Conservation (phyloP, 805 yeast species). For the Monosporozyma aerobia region DNA sequence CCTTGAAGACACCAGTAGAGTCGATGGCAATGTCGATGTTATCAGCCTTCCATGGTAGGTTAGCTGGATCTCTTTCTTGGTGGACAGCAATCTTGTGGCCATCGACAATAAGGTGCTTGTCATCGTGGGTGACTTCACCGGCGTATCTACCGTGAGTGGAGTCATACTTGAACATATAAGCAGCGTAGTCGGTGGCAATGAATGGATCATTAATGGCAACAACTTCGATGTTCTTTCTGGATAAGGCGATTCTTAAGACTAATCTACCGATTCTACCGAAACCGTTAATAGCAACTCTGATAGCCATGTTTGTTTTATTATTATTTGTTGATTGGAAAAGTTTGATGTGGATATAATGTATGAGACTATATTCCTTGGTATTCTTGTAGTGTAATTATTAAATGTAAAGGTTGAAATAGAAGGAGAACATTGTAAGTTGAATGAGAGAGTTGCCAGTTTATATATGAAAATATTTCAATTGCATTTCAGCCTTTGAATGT, state of each 20-base stretch:
- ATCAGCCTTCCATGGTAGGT: too few relatives aligned
- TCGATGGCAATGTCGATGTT: too few relatives aligned
- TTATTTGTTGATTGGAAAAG: constrained; percentile 2
- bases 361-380: too few relatives aligned
- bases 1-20: too few relatives aligned
- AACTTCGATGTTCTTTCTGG: constrained; percentile 44
- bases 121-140: constrained; percentile 50
- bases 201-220: constrained; percentile 65
- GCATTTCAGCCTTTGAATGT: too few relatives aligned
- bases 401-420: too few relatives aligned
- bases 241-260: constrained; percentile 52
- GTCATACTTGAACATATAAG: constrained; percentile 68
- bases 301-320: constrained; percentile 17
- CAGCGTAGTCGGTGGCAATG: constrained; percentile 59
- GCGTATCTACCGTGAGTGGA: constrained; percentile 58
- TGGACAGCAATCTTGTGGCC: constrained; percentile 42
- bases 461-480: too few relatives aligned
- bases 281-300: constrained; percentile 56
- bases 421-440: too few relatives aligned
- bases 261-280: constrained; percentile 68
- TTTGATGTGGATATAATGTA: constrained; percentile 1
- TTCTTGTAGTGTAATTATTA: too few relatives aligned
- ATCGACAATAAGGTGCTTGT: constrained; percentile 42
- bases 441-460: too few relatives aligned
- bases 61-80: too few relatives aligned